Conservation (phyloP, 371 early-diverging fungal species). For the Apophysomyces elegans region DNA sequence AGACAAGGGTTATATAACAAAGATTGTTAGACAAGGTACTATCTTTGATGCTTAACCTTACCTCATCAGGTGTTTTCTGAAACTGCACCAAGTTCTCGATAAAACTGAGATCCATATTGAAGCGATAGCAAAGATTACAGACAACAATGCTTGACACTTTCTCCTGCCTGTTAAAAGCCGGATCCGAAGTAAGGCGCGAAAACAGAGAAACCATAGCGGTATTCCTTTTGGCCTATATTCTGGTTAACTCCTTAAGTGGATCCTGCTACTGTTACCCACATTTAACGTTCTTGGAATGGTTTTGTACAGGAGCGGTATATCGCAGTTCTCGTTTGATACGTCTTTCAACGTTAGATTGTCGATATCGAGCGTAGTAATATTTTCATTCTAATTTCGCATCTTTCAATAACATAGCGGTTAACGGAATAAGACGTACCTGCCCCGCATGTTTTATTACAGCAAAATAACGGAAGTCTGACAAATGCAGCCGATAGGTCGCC, state of each 20-base stretch:
- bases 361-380: conserved; percentile 60
- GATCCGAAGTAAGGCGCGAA: conserved; percentile 44
- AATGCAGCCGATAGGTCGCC: conserved; percentile 46
- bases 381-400: conserved; percentile 40
- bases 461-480: conserved; percentile 62
- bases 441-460: conserved; percentile 61
- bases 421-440: conserved; percentile 27
- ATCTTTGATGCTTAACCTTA: conserved; percentile 13
- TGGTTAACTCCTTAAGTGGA: conserved; percentile 19
- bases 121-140: conserved; percentile 54
- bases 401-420: background rate
- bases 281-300: conserved; percentile 55
- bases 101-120: conserved; percentile 38
- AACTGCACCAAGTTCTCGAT: conserved; percentile 50
- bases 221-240: conserved; percentile 31
- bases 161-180: conserved; percentile 48
- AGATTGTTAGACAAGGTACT: background rate
- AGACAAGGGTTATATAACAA: background rate
- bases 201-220: conserved; percentile 59
- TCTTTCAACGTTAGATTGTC: conserved; percentile 57
- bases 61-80: conserved; percentile 51
- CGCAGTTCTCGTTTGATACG: conserved; percentile 30
- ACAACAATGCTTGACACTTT: conserved; percentile 59
- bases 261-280: conserved; percentile 32
- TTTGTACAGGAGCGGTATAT: conserved; percentile 44